These are phyloP conservation scores for Phoma sp. DNA, from an alignment of 2,329 filamentous ascomycete species.

Conservation along the genomic window DNA sequence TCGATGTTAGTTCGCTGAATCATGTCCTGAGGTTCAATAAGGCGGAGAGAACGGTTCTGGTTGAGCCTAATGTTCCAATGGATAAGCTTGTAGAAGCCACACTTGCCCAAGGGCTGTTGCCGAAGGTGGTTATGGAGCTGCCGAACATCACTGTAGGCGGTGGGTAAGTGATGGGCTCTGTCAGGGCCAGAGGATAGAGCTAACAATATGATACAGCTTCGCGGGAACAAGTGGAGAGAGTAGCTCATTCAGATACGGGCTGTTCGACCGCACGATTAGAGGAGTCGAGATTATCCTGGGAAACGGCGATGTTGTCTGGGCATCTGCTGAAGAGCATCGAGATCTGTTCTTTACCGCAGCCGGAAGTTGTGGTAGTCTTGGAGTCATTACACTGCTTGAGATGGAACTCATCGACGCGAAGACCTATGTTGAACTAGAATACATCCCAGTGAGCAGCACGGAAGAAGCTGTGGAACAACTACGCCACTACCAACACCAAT, in stretches of 20 bases:
- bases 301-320: slow-evolving; percentile 62
- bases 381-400: slow-evolving; percentile 68
- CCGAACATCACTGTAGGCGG: slow-evolving; percentile 74
- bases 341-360: slow-evolving; percentile 68
- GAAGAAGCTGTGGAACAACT: slow-evolving; percentile 60
- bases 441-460: slow-evolving; percentile 62
- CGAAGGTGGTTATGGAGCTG: slow-evolving; percentile 74
- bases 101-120: slow-evolving; percentile 63
- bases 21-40: slow-evolving; percentile 56
- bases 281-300: slow-evolving; percentile 69
- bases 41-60: slow-evolving; percentile 56
- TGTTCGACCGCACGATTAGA: slow-evolving; percentile 70
- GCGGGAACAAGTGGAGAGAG: slow-evolving; percentile 72
- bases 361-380: slow-evolving; percentile 66
- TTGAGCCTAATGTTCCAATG: slow-evolving; percentile 76
- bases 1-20: slow-evolving; percentile 60
- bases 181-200: neutral
- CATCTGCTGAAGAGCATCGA: slow-evolving; percentile 53
- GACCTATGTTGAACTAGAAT: slow-evolving; percentile 67
- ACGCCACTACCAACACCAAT: slow-evolving; percentile 53
- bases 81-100: slow-evolving; percentile 67
- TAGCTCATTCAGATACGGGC: slow-evolving; percentile 70
- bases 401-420: slow-evolving; percentile 63
- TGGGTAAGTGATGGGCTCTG: slow-evolving; percentile 47
- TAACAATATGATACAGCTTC: slow-evolving; percentile 49